Conservation (phyloP, 1,139 yeast genomes). For the Geotrichum carabidarum region DNA sequence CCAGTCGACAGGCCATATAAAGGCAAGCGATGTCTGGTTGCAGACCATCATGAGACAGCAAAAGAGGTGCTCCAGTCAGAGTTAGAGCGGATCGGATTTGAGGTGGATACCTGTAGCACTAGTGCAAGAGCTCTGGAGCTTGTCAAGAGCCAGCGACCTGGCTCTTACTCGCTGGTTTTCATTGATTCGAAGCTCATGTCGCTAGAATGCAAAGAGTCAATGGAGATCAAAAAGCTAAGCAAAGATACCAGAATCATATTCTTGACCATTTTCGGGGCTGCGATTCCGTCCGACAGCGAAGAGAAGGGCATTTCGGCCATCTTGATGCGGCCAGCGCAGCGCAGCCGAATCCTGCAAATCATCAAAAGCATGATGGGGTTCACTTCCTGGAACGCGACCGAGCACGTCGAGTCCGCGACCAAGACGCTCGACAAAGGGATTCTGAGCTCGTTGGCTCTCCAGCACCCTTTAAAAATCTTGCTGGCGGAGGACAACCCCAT, state of each 20-base stretch:
- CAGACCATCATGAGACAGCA: slow-evolving; percentile 39
- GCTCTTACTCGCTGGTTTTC: slow-evolving; percentile 27
- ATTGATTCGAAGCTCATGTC: slow-evolving; percentile 28
- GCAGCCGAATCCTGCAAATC: slow-evolving; percentile 28
- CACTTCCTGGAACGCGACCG: slow-evolving; percentile 25
- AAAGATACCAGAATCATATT: slow-evolving; percentile 26
- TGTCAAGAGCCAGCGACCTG: neutral
- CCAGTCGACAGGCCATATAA: slow-evolving; percentile 27
- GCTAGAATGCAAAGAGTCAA: slow-evolving; percentile 23
- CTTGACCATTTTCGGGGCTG: slow-evolving; percentile 31
- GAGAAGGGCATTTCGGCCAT: slow-evolving; percentile 29
- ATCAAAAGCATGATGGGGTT: slow-evolving; percentile 25
- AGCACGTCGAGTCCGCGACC: slow-evolving; percentile 26
- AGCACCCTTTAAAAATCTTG: slow-evolving; percentile 45
- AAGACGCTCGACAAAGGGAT: slow-evolving; percentile 26
- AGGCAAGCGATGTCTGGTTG: slow-evolving; percentile 37
- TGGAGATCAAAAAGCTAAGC: slow-evolving; percentile 22
- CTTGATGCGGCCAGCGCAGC: slow-evolving; percentile 30
- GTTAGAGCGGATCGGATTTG: slow-evolving; percentile 37
- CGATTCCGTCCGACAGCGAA: slow-evolving; percentile 28
- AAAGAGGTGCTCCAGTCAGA: slow-evolving; percentile 39
- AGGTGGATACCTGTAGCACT: slow-evolving; percentile 31
- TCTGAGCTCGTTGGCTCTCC: slow-evolving; percentile 32
- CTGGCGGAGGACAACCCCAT: slow-evolving; percentile 53
- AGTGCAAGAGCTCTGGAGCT: slow-evolving; percentile 4